These are phyloP conservation scores for Cajanus cajan DNA, from an alignment of 306 rosid species.

Conservation along the genomic window DNA sequence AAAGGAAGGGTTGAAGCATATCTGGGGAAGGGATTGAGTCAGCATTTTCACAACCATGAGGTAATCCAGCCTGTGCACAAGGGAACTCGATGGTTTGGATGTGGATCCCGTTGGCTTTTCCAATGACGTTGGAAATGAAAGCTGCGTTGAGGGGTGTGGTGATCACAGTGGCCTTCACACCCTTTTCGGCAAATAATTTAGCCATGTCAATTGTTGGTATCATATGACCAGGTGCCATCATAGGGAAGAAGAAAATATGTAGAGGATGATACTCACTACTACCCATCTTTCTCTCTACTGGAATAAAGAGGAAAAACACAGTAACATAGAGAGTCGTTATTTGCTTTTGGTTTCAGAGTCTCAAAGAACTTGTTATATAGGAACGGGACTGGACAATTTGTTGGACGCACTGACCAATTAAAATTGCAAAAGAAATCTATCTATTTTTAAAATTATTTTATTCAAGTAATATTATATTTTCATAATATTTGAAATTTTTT, in stretches of 20 bases:
- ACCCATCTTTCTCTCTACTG: neutral
- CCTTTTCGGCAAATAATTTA: constrained; percentile 36
- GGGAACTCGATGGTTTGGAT: constrained; percentile 31
- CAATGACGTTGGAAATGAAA: constrained; percentile 26
- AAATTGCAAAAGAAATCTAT: too few relatives aligned
- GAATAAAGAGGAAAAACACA: neutral
- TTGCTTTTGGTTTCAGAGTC: too few relatives aligned
- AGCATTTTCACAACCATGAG: constrained; percentile 29
- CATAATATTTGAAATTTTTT: too few relatives aligned
- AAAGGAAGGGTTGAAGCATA: neutral
- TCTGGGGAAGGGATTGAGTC: constrained; percentile 17
- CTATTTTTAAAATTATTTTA: too few relatives aligned
- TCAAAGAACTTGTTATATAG: too few relatives aligned
- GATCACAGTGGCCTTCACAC: constrained; percentile 40
- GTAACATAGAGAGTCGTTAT: too few relatives aligned
- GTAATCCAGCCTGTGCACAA: constrained; percentile 22
- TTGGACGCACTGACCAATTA: too few relatives aligned
- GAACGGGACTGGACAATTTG: too few relatives aligned
- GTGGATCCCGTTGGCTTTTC: neutral
- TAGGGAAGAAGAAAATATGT: constrained; percentile 49
- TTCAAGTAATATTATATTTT: too few relatives aligned
- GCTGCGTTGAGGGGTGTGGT: constrained; percentile 45
- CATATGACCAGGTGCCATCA: constrained; percentile 39
- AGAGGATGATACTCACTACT: neutral
- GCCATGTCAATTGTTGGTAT: constrained; percentile 36